These are phyloP conservation scores for Phytophthora melonis DNA, from an alignment of 352 stramenopile species.

Conservation along the genomic window DNA sequence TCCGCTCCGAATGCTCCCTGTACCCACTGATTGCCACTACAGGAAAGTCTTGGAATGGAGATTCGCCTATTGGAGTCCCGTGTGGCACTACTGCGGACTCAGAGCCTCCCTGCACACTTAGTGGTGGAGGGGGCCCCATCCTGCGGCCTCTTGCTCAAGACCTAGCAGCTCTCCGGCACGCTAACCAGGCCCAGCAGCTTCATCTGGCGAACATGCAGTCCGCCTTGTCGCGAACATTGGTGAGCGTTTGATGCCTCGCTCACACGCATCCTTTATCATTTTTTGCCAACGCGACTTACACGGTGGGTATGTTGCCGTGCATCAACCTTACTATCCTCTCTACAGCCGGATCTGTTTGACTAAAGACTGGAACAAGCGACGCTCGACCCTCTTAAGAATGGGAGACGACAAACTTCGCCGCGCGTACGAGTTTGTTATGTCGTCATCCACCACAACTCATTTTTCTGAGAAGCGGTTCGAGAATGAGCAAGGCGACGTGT, in stretches of 20 bases:
- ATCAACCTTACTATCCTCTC: slow-evolving; percentile 34
- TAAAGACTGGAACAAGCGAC: slow-evolving; percentile 33
- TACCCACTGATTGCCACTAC: not conserved
- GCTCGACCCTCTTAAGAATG: slow-evolving; percentile 26
- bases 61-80: slow-evolving; percentile 31
- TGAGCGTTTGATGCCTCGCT: slow-evolving; percentile 1
- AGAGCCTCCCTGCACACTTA: slow-evolving; percentile 4
- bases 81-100: slow-evolving; percentile 26
- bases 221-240: slow-evolving; percentile 22
- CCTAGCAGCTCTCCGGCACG: slow-evolving; percentile 19
- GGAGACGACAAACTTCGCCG: slow-evolving; percentile 25
- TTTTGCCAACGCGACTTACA: no score
- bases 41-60: slow-evolving; percentile 23
- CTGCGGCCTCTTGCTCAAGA: slow-evolving; percentile 16
- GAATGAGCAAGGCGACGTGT: slow-evolving; percentile 37
- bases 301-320: not conserved
- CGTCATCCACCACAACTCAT: slow-evolving; percentile 19
- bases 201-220: slow-evolving; percentile 30
- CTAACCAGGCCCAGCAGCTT: slow-evolving; percentile 27
- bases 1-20: not conserved
- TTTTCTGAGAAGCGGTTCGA: slow-evolving; percentile 42
- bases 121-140: slow-evolving; percentile 19
- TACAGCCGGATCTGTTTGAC: slow-evolving; percentile 38
- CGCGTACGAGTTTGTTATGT: slow-evolving; percentile 39
- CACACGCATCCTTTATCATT: not conserved